Percentiles rank a stretch among this genome's conserved stretches.
Evolutionary conservation across 352 stramenopile species (phyloP).

Genomic region (Phytopythium montanum): DNA sequence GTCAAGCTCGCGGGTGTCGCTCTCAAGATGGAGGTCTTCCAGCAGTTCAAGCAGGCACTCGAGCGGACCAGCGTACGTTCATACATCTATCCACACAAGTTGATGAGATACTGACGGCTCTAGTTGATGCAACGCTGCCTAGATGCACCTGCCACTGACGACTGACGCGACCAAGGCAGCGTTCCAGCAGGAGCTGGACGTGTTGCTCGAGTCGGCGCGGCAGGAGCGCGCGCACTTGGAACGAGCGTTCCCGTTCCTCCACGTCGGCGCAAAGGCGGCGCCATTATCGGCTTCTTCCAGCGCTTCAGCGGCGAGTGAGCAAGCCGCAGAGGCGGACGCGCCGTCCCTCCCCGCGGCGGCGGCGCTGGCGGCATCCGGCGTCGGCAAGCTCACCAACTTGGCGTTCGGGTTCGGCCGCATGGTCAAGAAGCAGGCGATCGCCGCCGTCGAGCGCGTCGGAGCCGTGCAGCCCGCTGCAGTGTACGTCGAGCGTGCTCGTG

Average conservation of each 20-base stretch:
- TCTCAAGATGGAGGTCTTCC: slow-evolving; percentile 61
- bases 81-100: not conserved
- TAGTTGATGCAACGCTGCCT: not conserved
- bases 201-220: slow-evolving; percentile 43
- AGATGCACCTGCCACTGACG: slow-evolving; percentile 56
- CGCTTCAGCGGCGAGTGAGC: not conserved
- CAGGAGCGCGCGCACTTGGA: slow-evolving; percentile 42
- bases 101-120: not conserved
- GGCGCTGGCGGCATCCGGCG: slow-evolving; percentile 22
- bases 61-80: slow-evolving; percentile 58
- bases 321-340: slow-evolving; percentile 1
- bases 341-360: slow-evolving; percentile 13
- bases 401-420: slow-evolving; percentile 78
- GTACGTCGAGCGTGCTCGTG: slow-evolving; percentile 22
- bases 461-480: slow-evolving; percentile 47
- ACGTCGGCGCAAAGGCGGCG: slow-evolving; percentile 13
- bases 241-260: slow-evolving; percentile 64
- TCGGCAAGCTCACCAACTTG: slow-evolving; percentile 78
- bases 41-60: slow-evolving; percentile 61
- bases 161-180: slow-evolving; percentile 39
- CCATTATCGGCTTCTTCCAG: not conserved
- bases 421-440: slow-evolving; percentile 84
- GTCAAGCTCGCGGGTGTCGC: slow-evolving; percentile 56
- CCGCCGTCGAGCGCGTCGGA: slow-evolving; percentile 71
- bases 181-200: slow-evolving; percentile 55